Conservation (phyloP, 2,329 filamentous ascomycete species). For the Oidium heveae region DNA sequence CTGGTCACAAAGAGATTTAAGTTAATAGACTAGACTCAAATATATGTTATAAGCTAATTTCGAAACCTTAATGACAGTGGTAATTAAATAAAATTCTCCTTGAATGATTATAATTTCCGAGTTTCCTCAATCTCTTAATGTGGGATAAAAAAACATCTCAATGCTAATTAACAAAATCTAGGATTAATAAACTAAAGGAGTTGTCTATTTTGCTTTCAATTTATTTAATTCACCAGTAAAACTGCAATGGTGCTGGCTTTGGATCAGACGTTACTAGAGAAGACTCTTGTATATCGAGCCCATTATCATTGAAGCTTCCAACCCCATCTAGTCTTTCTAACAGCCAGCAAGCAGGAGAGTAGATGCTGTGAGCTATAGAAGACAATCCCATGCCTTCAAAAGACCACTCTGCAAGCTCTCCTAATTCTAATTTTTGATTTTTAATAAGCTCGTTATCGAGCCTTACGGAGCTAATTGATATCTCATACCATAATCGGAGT, state of each 20-base stretch:
- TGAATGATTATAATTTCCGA: no score
- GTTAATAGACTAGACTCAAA: no score
- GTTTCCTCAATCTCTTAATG: no score
- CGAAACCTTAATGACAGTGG: no score
- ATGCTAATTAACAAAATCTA: no score
- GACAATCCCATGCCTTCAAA: conserved; percentile 1
- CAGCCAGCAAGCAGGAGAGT: conserved; percentile 5
- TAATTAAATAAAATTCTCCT: no score
- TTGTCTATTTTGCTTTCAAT: no score
- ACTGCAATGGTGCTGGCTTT: background rate
- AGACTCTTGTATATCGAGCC: background rate
- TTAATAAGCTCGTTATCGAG: conserved; percentile 4
- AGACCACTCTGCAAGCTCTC: conserved; percentile 7
- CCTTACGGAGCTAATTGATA: conserved; percentile 4
- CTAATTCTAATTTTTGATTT: conserved; percentile 7
- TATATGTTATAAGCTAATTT: no score
- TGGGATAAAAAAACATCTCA: no score
- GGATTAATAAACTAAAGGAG: no score
- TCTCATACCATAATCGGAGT: conserved; percentile 7
- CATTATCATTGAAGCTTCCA: conserved; percentile 8
- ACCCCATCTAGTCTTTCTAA: conserved; percentile 9
- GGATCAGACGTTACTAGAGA: background rate
- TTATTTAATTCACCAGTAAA: background rate
- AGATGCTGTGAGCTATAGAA: conserved; percentile 2
- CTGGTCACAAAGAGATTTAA: no score